Evolutionary conservation across 176 grass and related monocot species (phyloP), one percentile per base, ranked within the genome.

Genomic region (bread wheat (Triticum aestivum)): DNA sequence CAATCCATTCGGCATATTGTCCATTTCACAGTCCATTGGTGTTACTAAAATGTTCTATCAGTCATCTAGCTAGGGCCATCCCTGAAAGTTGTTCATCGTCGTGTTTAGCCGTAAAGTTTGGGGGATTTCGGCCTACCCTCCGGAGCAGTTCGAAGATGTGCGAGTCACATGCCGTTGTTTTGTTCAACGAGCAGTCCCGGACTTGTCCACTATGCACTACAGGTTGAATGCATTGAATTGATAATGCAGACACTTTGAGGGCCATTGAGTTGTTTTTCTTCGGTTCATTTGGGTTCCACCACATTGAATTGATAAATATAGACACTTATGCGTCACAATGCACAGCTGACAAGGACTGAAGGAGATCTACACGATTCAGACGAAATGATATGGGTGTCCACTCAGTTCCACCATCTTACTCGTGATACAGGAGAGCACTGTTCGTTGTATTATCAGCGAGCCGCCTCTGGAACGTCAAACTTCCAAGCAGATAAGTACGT

Each of bases 81-180:
- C 8, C 73, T 32, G 47, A 35, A 79, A 86, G 52, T 34, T 34
- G 73, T 79, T 75, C 74, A 66, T 80, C 44, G 41, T 79, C 69
- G 44, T 42, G 20, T 90, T 21, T 20, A 13, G 63, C 79, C 32
- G 30, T 76, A 56, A 18, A 35, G 27, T 18, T 85, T 44, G 42
- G 59, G 47, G 9, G 39, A 58, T 68, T 73, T 45, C 65, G 35
- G 33, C 26, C 21, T 68, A 45, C 11, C 47, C 4, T 29, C 23
- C 18, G 72, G 27, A 77, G 75, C 17, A 33, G 14, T 33, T 66
- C 23, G 82, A 89, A 68, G 61, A 76, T 85, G 10, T 75, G 35
- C 37, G 88, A 80, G 24, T 73, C 35, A 17, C 23, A 34, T 80
- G 75, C 34, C 59, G 69, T 73, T 54, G 24, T 23, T 29, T 74